Evolutionary conservation across 805 yeast species (phyloP), one percentile per base, ranked within the genome.

Genomic region (Candida tibetensis): DNA sequence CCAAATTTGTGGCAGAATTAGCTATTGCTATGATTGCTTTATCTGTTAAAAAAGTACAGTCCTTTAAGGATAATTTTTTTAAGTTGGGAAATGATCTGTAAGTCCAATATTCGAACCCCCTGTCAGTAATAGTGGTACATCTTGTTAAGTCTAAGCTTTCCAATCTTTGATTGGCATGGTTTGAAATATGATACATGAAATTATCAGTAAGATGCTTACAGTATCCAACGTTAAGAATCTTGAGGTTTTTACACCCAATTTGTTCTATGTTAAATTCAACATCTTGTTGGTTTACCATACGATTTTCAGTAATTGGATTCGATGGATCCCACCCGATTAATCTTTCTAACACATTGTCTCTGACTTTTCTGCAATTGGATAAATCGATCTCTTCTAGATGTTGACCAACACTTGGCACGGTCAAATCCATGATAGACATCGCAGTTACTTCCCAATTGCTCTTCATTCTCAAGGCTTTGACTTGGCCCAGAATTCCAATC

Each of bases 391-490:
- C 79, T 38, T 70, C 77, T 27, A 85, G 60, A 44, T 71, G 60
- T 23, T 69, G 64, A 6, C 89, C 89, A 22, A 82, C 79, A 47
- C 76, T 70, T 0, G 82, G 81, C 1, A 76, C 79, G 1, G 87
- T 74, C 29, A 84, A 58, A 55, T 85, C 91, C 88, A 84, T 82
- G 21, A 84, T 81, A 2, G 90, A 85, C 86, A 82, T 81, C 2
- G 88, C 86, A 42, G 82, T 76, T 6, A 85, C 78, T 48, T 82
- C 86, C 91, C 91, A 84, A 33, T 77, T 81, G 12, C 85, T 77
- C 44, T 68, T 70, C 88, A 84, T 81, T 42, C 69, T 72, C 34
- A 85, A 61, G 7, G 61, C 59, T 37, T 67, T 65, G 31, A 85
- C 72, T 22, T 70, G 67, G 3, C 88, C 88, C 28, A 77, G 55